Evolutionary conservation across 495 filamentous ascomycete genomes (phyloP).

Genomic region (Lindgomyces ingoldianus): DNA sequence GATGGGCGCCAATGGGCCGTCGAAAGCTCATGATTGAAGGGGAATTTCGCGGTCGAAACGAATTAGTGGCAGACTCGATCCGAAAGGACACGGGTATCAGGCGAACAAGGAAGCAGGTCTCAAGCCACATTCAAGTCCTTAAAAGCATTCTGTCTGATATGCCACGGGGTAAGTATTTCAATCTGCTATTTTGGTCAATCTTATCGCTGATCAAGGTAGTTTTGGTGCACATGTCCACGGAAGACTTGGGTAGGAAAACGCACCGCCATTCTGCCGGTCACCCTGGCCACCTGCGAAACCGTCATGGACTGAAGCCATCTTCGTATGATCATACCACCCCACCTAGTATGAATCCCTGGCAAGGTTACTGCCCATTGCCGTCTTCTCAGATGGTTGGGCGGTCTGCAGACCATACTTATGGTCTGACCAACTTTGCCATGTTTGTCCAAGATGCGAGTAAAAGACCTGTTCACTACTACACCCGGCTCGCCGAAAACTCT

Average conservation of each 20-base stretch:
- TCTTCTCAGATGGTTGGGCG: background rate
- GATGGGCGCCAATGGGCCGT: slow-evolving; percentile 79
- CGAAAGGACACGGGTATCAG: slow-evolving; percentile 64
- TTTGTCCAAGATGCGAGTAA: slow-evolving; percentile 37
- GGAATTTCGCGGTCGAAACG: slow-evolving; percentile 82
- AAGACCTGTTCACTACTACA: slow-evolving; percentile 37
- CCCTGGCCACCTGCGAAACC: slow-evolving; percentile 1
- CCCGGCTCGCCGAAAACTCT: slow-evolving; percentile 22
- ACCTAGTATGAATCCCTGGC: slow-evolving; percentile 10
- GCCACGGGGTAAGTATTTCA: slow-evolving; percentile 51
- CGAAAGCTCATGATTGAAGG: slow-evolving; percentile 70
- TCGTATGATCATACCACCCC: slow-evolving; percentile 7
- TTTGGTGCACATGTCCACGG: slow-evolving; percentile 22
- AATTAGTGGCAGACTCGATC: slow-evolving; percentile 84
- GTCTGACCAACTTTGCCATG: slow-evolving; percentile 42
- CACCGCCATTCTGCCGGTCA: slow-evolving; percentile 2
- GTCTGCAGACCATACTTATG: slow-evolving; percentile 20
- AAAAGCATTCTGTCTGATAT: slow-evolving; percentile 74
- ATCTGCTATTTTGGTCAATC: background rate
- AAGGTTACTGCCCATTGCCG: slow-evolving; percentile 1
- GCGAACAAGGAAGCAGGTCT: slow-evolving; percentile 83
- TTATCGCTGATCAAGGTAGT: slow-evolving; percentile 9
- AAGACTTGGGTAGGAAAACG: slow-evolving; percentile 9
- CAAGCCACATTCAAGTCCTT: slow-evolving; percentile 95
- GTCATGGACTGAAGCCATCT: slow-evolving; percentile 9